Base-by-base conservation (phyloP, 2,329 filamentous ascomycete species). In the Pseudogymnoascus verrucosus region DNA sequence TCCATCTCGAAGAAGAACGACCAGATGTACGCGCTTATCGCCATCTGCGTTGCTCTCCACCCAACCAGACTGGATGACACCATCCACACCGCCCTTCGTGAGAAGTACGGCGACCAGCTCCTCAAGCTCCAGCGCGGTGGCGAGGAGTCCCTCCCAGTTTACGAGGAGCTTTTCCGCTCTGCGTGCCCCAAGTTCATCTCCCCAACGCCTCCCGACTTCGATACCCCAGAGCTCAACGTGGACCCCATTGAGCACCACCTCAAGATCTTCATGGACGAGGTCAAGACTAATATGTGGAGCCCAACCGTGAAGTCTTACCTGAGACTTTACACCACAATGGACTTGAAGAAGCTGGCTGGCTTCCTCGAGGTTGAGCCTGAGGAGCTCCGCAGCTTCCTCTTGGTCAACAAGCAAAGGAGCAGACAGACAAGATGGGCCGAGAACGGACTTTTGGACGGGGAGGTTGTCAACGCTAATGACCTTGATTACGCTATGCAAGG, bases 101-200 rank as follows among this genome's bases (percentile, higher is more conserved):
- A 99, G 84, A 99, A 99, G 87, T 99, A 97, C 79, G 95, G 95
- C 73, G 95, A 99, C 80, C 93, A 98, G 82, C 91, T 99, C 72
- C 88, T 91, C 72, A 93, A 93, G 80, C 88, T 99, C 79, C 95
- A 99, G 82, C 91, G 92, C 68, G 95, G 95, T 72, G 95, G 95
- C 36, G 92, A 93, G 67, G 95, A 99, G 73, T 90, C 93, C 47
- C 90, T 99, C 26, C 93, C 93, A 69, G 88, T 99, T 73, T 99
- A 96, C 73, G 95, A 98, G 84, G 95, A 98, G 82, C 88, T 99
- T 71, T 99, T 99, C 90, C 89, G 90, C 74, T 84, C 89, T 67
- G 90, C 95, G n/a, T 98, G 95, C 87, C 95, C 95, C 78, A 98
- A 97, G 82, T 99, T 99, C 84, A 99, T 99, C 84, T 96, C 89